Percentiles rank a stretch among this genome's conserved stretches.
Conservation (phyloP, 768 basidiomycete genomes). For the Rhizopogon sp. region DNA sequence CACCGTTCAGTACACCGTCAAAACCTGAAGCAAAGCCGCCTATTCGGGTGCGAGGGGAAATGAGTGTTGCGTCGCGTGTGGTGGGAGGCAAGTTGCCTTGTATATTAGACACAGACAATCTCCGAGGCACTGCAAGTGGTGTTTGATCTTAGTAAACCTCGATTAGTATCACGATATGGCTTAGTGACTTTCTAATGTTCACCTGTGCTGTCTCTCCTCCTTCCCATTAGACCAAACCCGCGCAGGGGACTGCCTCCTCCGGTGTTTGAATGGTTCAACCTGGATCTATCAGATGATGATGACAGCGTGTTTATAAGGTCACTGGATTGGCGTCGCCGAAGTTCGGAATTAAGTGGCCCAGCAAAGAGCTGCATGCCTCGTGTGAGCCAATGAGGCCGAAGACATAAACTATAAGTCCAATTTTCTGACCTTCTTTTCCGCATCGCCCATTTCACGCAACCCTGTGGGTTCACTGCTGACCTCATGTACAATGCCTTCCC, state of each 20-base stretch:
- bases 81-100: conserved; percentile 46
- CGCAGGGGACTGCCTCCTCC: conserved; percentile 51
- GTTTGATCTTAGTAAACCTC: conserved; percentile 47
- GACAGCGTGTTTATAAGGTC: conserved; percentile 63
- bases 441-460: conserved; percentile 74
- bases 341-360: conserved; percentile 77
- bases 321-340: conserved; percentile 78
- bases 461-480: conserved; percentile 65
- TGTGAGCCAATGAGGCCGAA: conserved; percentile 19
- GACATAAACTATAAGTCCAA: conserved; percentile 5
- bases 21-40: conserved; percentile 56
- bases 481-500: conserved; percentile 86
- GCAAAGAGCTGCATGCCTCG: conserved; percentile 62
- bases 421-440: conserved; percentile 78
- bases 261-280: conserved; percentile 47
- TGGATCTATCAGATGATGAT: conserved; percentile 55
- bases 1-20: conserved; percentile 64
- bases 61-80: conserved; percentile 51
- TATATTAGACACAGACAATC: conserved; percentile 61
- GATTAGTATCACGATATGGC: conserved; percentile 4
- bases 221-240: conserved; percentile 56
- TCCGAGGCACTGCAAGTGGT: conserved; percentile 51
- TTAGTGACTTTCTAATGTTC: conserved; percentile 6
- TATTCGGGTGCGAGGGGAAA: conserved; percentile 62
- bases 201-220: conserved; percentile 73